Conservation (phyloP, 2,329 filamentous ascomycete species). For the Hypoxylon sp. region DNA sequence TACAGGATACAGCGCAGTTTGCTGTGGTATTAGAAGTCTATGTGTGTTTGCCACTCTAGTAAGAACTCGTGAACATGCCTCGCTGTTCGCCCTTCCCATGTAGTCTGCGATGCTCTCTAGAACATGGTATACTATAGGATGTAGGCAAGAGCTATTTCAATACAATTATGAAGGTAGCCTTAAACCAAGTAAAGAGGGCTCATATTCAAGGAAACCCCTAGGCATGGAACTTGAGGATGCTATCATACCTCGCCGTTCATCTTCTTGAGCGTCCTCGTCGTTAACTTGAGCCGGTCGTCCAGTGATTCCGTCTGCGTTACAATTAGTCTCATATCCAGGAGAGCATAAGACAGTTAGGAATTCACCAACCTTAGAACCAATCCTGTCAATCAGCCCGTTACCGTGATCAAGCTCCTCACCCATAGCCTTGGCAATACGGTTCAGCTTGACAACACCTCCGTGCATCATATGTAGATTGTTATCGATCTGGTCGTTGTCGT, state of each 20-base stretch:
- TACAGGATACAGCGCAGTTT: neutral
- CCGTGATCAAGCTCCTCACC: slow-evolving; percentile 80
- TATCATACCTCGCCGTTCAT: neutral
- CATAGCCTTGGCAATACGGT: slow-evolving; percentile 78
- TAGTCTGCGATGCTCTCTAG: neutral
- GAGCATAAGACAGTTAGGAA: slow-evolving; percentile 41
- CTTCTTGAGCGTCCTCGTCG: slow-evolving; percentile 36
- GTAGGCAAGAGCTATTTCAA: neutral
- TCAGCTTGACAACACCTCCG: slow-evolving; percentile 75
- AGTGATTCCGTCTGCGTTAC: slow-evolving; percentile 78
- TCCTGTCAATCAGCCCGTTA: slow-evolving; percentile 79
- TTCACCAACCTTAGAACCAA: slow-evolving; percentile 78
- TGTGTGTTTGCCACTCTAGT: neutral
- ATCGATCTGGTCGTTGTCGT: slow-evolving; percentile 71
- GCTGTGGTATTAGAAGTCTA: neutral
- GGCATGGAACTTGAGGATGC: neutral
- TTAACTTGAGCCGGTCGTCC: slow-evolving; percentile 53
- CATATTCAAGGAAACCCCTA: neutral
- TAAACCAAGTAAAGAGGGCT: neutral
- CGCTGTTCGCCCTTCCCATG: neutral
- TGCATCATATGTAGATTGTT: slow-evolving; percentile 75
- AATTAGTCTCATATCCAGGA: slow-evolving; percentile 22
- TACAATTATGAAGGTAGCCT: neutral
- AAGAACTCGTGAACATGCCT: neutral
- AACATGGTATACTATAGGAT: neutral